Base-by-base conservation (phyloP, 2,329 filamentous ascomycete species). In the Colletotrichum sp. region DNA sequence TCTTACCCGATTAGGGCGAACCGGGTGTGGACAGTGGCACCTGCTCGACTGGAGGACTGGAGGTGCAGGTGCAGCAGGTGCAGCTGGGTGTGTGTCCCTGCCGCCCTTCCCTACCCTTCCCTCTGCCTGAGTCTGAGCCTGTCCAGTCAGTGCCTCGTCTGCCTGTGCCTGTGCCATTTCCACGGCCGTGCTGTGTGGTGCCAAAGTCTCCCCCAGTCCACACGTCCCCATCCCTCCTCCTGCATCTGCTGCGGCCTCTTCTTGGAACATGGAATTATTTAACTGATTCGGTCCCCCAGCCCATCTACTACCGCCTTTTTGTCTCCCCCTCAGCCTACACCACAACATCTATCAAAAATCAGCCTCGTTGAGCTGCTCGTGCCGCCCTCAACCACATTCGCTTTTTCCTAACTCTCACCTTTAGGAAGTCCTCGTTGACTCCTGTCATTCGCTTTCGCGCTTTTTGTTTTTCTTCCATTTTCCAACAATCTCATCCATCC, bases 361-460 rank as follows among this genome's bases (percentile, higher is more conserved):
- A 78, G 74, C 74, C 75, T 75, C 75, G 75, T 74, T 76, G 74
- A 72, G 72, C 69, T 65, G 62, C 70, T 69, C 64, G 38, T 55
- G 69, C 76, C 75, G 71, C 71, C 64, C 72, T 75, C 74, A 71
- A 74, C 74, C 69, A 90, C 88, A 84, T 85, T 90, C 88, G 87
- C 88, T 89, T 87, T 85, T 83, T 82, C 82, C 83, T 82, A 83
- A 81, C 80, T 80, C 73, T 75, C 75, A 79, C 83, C 83, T 82
- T 84, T 90, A 91, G 91, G 91, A 93, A 93, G 91, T 92, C 91
- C 92, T 93, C 91, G 91, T 89, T 86, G 92, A 89, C 91, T 93
- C 92, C 91, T 92, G 91, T 93, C 92, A 92, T 91, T 93, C 92
- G 92, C 92, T 93, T 92, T 87, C 85, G 83, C 82, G 84, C 87